phyloP scores from a whole-genome alignment of 129 eudicot genomes.

The Flaveria linearis region DNA sequence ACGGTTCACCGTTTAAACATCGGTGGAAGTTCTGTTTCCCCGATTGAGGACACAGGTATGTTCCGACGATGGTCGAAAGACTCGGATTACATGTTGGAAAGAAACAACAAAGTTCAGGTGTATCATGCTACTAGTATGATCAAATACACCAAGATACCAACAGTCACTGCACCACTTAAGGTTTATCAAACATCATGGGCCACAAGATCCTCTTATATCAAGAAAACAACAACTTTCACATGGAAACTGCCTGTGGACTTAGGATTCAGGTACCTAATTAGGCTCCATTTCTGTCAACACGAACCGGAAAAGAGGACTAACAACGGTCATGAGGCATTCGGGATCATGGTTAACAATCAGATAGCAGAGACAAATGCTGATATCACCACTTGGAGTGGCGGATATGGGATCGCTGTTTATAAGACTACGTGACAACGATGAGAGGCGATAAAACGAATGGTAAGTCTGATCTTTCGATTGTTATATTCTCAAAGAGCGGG shows the following conservation, averaged over 20 bases:
- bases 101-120: conserved; percentile 24
- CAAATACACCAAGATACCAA: conserved; percentile 30
- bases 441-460: conserved; percentile 38
- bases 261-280: conserved; percentile 54
- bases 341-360: conserved; percentile 39
- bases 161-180: conserved; percentile 48
- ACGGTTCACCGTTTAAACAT: conserved; percentile 41
- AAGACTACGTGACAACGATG: conserved; percentile 45
- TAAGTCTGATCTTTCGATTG: conserved; percentile 35
- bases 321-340: conserved; percentile 21
- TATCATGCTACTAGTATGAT: conserved; percentile 40
- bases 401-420: conserved; percentile 34
- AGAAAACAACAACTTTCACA: conserved; percentile 25
- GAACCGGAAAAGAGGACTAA: conserved; percentile 26
- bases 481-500: conserved; percentile 30
- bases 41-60: conserved; percentile 43
- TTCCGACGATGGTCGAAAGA: conserved; percentile 43
- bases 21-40: conserved; percentile 36
- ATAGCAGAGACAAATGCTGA: conserved; percentile 33
- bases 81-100: conserved; percentile 39
- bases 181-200: conserved; percentile 53
- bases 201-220: conserved; percentile 25
- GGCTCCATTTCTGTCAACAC: conserved; percentile 52
- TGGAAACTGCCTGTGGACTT: conserved; percentile 54
- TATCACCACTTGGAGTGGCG: conserved; percentile 37